Conservation (phyloP, 2,329 filamentous ascomycete genomes). For the Paecilomyces fulvus region DNA sequence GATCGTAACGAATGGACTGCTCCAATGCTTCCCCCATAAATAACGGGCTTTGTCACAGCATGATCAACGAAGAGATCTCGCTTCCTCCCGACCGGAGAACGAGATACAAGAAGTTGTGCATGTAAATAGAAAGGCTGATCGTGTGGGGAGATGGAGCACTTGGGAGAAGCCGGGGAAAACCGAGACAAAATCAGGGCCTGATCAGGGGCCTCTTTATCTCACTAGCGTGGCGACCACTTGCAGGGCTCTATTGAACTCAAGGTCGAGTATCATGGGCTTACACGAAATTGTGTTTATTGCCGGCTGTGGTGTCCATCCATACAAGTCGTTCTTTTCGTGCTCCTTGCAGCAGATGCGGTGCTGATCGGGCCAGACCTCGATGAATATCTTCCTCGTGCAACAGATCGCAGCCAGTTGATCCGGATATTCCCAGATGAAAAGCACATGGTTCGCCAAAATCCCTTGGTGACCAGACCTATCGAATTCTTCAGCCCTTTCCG, state of each 20-base stretch:
- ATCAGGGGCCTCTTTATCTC: not conserved
- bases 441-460: not conserved
- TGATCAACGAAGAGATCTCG: not conserved
- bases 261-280: not conserved
- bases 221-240: not conserved
- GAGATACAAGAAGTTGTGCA: not conserved
- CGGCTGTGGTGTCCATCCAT: not conserved
- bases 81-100: not conserved
- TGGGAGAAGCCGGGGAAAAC: not conserved
- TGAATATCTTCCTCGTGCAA: not conserved
- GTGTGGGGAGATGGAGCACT: not conserved
- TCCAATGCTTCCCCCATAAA: not conserved
- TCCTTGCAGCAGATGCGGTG: not conserved
- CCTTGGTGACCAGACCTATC: not conserved
- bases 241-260: not conserved
- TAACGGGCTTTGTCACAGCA: not conserved
- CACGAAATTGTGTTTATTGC: not conserved
- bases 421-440: not conserved
- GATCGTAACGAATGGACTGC: not conserved
- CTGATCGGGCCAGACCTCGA: not conserved
- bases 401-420: not conserved
- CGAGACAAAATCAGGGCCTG: not conserved
- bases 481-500: not conserved
- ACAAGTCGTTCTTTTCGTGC: not conserved
- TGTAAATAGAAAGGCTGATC: not conserved